phyloP scores from a whole-genome alignment of 805 yeast species.

The Starmerella geochares region DNA sequence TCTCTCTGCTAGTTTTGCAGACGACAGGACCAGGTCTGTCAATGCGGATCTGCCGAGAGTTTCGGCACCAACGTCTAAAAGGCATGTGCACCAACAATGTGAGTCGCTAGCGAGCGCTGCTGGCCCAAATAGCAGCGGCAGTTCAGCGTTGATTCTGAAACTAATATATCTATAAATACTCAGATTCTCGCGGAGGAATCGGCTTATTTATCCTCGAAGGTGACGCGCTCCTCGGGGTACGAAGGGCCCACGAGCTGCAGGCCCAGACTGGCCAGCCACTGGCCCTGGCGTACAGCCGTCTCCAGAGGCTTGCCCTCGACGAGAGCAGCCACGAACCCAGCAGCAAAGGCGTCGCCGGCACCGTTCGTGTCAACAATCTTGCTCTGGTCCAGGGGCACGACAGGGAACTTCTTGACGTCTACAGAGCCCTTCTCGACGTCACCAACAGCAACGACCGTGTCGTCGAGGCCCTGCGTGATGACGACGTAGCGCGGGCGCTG shows the following conservation, averaged over 20 bases:
- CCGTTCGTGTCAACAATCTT: slow-evolving; percentile 90
- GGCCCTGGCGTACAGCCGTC: slow-evolving; percentile 33
- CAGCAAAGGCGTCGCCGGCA: slow-evolving; percentile 98
- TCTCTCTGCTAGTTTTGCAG: too few species aligned
- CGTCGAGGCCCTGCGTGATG: slow-evolving; percentile 90
- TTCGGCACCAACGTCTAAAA: too few species aligned
- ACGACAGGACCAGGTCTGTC: too few species aligned
- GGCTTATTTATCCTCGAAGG: slow-evolving; percentile 4
- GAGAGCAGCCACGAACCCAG: slow-evolving; percentile 85
- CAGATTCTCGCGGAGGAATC: not conserved
- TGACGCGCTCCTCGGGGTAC: slow-evolving; percentile 45
- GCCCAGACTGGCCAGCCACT: slow-evolving; percentile 89
- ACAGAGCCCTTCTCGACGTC: slow-evolving; percentile 37
- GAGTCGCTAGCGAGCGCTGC: too few species aligned
- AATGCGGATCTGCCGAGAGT: too few species aligned
- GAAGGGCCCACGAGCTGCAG: slow-evolving; percentile 93
- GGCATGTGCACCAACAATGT: too few species aligned
- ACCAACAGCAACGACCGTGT: slow-evolving; percentile 68
- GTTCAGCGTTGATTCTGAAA: too few species aligned
- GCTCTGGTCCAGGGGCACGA: slow-evolving; percentile 55
- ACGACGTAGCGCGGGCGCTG: slow-evolving; percentile 71
- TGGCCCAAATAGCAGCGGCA: too few species aligned
- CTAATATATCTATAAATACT: not conserved
- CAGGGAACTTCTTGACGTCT: slow-evolving; percentile 48
- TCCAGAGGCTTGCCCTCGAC: slow-evolving; percentile 49